A percentile compares a stretch with the other conserved stretches of the same genome.
Evolutionary conservation across 345 rosid species (phyloP).

Genomic region (Pistacia integerrima): DNA sequence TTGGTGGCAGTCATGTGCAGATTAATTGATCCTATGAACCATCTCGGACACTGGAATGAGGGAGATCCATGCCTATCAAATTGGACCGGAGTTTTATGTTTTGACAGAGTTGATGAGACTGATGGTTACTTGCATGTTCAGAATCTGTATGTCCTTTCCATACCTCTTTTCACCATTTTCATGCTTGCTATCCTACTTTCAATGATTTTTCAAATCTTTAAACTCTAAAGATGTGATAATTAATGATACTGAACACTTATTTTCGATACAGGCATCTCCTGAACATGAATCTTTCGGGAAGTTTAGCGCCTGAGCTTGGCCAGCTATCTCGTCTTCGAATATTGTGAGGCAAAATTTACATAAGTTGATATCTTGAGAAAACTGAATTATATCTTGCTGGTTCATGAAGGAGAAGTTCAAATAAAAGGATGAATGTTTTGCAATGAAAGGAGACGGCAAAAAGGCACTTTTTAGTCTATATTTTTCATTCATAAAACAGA

Average conservation of each 20-base stretch:
- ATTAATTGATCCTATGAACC: slow-evolving; percentile 55
- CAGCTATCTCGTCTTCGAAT: slow-evolving; percentile 60
- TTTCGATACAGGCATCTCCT: slow-evolving; percentile 61
- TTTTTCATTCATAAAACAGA: no score
- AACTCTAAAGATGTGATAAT: not conserved
- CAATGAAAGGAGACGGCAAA: no score
- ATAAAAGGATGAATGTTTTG: no score
- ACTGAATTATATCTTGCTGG: not conserved
- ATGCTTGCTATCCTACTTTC: no score
- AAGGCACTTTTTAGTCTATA: no score
- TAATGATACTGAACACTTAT: not conserved
- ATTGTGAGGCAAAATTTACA: slow-evolving; percentile 54
- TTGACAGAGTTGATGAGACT: slow-evolving; percentile 25
- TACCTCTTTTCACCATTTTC: not conserved
- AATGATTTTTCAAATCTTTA: not conserved
- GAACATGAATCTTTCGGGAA: slow-evolving; percentile 83
- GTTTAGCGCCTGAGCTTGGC: slow-evolving; percentile 68
- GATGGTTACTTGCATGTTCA: slow-evolving; percentile 68
- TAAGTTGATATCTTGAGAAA: slow-evolving; percentile 1
- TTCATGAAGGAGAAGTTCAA: no score
- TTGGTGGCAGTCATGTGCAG: slow-evolving; percentile 49
- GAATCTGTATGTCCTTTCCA: slow-evolving; percentile 61
- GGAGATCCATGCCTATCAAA: slow-evolving; percentile 86
- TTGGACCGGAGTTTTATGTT: slow-evolving; percentile 81
- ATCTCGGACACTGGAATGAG: slow-evolving; percentile 61